These are phyloP conservation scores for Vigna trinervia DNA, from an alignment of 306 rosid genomes.

Conservation along the genomic window DNA sequence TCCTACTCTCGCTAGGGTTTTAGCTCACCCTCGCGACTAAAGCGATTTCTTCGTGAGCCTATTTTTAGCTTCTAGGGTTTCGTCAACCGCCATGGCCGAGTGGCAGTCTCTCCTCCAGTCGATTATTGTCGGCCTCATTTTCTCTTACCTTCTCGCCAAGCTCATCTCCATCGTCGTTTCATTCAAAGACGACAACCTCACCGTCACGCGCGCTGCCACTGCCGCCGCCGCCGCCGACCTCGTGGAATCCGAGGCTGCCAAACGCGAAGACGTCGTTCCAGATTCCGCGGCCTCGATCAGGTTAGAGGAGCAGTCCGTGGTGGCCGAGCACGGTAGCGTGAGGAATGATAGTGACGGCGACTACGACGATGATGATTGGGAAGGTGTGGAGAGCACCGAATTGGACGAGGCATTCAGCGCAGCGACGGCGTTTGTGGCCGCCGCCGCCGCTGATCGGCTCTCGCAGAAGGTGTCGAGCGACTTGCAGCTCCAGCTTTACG, in stretches of 20 bases:
- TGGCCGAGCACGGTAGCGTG: slow-evolving; percentile 92
- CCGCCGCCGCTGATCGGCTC: slow-evolving; percentile 88
- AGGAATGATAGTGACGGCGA: slow-evolving; percentile 69
- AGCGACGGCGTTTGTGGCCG: slow-evolving; percentile 86
- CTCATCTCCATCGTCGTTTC: slow-evolving; percentile 85
- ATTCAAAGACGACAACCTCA: slow-evolving; percentile 84
- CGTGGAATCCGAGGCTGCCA: not conserved
- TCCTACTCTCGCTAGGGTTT: slow-evolving; percentile 48
- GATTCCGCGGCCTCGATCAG: slow-evolving; percentile 6
- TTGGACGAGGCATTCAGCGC: slow-evolving; percentile 90
- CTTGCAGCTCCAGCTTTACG: slow-evolving; percentile 84
- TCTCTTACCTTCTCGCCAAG: slow-evolving; percentile 95
- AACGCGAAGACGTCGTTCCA: slow-evolving; percentile 1
- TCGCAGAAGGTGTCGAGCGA: slow-evolving; percentile 83
- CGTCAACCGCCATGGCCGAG: slow-evolving; percentile 60
- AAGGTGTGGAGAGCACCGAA: slow-evolving; percentile 95
- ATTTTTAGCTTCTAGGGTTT: slow-evolving; percentile 46
- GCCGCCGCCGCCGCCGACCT: not conserved
- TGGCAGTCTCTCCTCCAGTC: slow-evolving; percentile 91
- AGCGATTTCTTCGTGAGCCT: not conserved
- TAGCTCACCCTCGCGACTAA: not conserved
- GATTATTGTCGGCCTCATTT: slow-evolving; percentile 80
- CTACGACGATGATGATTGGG: slow-evolving; percentile 93
- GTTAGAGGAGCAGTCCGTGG: slow-evolving; percentile 69
- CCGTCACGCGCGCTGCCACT: slow-evolving; percentile 54